Evolutionary conservation across 805 yeast species (phyloP), one percentile per base, ranked within the genome.

Genomic region (Starmerella powellii): DNA sequence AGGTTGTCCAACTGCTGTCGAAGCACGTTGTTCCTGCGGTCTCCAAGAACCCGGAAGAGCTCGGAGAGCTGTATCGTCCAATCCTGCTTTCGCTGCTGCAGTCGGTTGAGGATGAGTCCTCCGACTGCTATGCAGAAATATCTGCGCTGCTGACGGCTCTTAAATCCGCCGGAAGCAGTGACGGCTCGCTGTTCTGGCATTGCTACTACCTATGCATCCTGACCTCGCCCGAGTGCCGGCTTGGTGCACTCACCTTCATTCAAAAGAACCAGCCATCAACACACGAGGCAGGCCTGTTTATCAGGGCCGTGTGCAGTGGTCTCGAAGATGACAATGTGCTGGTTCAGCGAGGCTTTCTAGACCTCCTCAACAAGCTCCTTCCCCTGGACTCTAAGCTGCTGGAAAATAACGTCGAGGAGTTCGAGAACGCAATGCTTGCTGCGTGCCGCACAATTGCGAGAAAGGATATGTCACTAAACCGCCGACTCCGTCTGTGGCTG

Each of bases 401-500:
- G 72, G 71, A 35, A 52, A 57, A 2, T 46, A 76, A 10, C 64
- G 60, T 74, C 1, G 52, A 61, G 0, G 62, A 66, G 5, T 94
- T 85, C 53, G 70, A 72, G 37, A 71, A 73, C 46, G 58, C 85
- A 15, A 64, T 78, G 60, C 66, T 76, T 8, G 78, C 86, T 30
- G 71, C 85, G 20, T 61, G 68, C 10, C 34, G 34, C 4, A 76
- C 87, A 0, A 79, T 91, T 2, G 63, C 85, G 34, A 74, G 80
- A 34, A 78, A 78, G 52, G 99, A 91, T 60, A 85, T 91, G 95
- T 85, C 96, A 8, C 68, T 91, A 45, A 91, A 91, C 59, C 71
- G 98, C 60, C 71, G 99, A 53, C 67, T 91, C 17, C 87, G 97
- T 95, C 78, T 72, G 45, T 91, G 95, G 94, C 63, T 91, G 6